Percentiles rank a stretch among this genome's conserved stretches.
These are phyloP conservation scores for Rhinocladiella similis DNA, from an alignment of 2,329 filamentous ascomycete genomes.

Conservation along the genomic window DNA sequence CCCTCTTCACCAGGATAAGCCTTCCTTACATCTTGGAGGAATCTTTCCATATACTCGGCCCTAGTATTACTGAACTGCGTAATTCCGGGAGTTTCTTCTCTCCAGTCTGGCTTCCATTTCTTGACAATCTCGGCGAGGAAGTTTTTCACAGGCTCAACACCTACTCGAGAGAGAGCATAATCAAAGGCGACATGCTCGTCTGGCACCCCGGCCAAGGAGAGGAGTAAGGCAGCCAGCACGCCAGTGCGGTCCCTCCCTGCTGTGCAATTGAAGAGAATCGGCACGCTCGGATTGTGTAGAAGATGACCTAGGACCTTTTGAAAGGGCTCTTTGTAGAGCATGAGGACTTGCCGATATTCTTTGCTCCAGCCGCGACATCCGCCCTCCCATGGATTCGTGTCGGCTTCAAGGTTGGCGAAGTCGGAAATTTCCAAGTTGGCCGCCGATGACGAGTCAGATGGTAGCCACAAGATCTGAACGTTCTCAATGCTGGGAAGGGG, in stretches of 20 bases:
- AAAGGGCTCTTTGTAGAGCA: constrained; percentile 59
- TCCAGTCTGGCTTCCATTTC: constrained; percentile 7
- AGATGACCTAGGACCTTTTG: constrained; percentile 61
- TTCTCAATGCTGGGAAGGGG: constrained; percentile 55
- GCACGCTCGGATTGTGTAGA: constrained; percentile 42
- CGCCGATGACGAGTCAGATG: constrained; percentile 53
- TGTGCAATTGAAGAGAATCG: constrained; percentile 69
- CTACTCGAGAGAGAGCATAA: constrained; percentile 65
- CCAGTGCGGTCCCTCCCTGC: constrained; percentile 77
- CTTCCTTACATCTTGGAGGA: background rate
- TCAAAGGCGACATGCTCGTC: constrained; percentile 61
- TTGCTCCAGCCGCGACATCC: background rate
- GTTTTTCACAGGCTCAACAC: constrained; percentile 42
- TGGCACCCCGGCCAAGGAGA: constrained; percentile 62
- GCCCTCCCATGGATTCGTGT: background rate
- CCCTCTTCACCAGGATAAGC: background rate
- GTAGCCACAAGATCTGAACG: constrained; percentile 64
- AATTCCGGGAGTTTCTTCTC: constrained; percentile 1
- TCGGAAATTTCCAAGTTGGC: background rate
- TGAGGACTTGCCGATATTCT: constrained; percentile 66
- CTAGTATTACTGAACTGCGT: background rate
- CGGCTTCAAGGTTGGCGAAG: background rate
- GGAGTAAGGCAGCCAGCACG: constrained; percentile 64
- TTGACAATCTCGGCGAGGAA: background rate
- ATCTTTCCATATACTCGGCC: constrained; percentile 3